A percentile compares a stretch with the other conserved stretches of the same genome.
phyloP scores from a whole-genome alignment of 441 rosid species.

The Corymbia citriodora region DNA sequence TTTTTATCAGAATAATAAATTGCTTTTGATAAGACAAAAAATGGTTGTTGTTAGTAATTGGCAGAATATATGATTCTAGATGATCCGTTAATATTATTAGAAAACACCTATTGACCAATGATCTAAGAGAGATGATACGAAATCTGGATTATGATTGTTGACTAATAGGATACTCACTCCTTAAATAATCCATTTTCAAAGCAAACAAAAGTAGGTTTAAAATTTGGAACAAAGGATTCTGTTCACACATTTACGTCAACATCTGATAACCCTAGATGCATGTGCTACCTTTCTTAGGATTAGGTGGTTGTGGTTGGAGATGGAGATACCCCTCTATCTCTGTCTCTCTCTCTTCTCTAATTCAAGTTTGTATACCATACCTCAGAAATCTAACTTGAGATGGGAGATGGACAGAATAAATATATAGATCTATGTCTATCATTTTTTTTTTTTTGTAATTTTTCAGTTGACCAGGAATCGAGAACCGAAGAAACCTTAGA shows the following conservation, averaged over 20 bases:
- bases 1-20: background rate
- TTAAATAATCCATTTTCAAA: background rate
- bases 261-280: background rate
- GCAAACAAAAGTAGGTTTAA: background rate
- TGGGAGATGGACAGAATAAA: background rate
- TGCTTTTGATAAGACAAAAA: background rate
- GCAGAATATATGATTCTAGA: background rate
- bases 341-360: background rate
- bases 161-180: background rate
- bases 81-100: background rate
- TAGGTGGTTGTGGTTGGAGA: background rate
- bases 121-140: background rate
- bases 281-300: background rate
- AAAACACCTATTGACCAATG: background rate
- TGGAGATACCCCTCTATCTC: background rate
- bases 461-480: background rate
- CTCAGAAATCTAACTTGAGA: background rate
- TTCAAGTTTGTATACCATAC: background rate
- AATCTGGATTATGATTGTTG: background rate
- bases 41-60: background rate
- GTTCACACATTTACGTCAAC: background rate
- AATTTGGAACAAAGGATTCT: background rate
- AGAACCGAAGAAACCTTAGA: background rate
- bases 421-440: accelerated
- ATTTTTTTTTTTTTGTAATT: background rate